Percentiles rank a stretch among this genome's conserved stretches.
Conservation (phyloP, 108 stramenopile genomes). For the Cyclotella kingstonii region DNA sequence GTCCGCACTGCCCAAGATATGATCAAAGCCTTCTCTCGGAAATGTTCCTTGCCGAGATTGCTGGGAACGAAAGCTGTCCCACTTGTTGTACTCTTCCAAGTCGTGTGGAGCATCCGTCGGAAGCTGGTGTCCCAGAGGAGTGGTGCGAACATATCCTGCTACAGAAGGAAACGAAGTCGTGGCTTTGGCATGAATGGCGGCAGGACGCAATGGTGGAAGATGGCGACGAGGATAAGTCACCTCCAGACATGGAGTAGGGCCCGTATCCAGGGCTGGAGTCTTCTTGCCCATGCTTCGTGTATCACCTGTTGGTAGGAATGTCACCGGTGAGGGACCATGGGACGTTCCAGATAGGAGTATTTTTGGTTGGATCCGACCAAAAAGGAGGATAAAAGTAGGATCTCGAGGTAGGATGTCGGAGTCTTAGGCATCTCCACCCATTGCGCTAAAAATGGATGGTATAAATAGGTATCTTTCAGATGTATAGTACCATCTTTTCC, state of each 20-base stretch:
- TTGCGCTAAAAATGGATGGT: too few species aligned
- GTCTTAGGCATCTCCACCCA: too few species aligned
- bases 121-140: slow-evolving; percentile 32
- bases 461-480: too few species aligned
- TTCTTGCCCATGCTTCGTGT: background rate
- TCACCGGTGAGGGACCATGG: too few species aligned
- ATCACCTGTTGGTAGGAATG: too few species aligned
- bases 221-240: slow-evolving; percentile 23
- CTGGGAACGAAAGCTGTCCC: slow-evolving; percentile 20
- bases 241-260: background rate
- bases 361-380: too few species aligned
- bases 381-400: too few species aligned
- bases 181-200: background rate
- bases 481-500: too few species aligned
- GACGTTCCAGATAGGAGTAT: too few species aligned
- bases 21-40: slow-evolving; percentile 72
- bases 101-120: background rate
- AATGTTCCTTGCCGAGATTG: slow-evolving; percentile 15
- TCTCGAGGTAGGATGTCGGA: too few species aligned
- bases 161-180: background rate
- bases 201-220: slow-evolving; percentile 8
- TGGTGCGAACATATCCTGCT: slow-evolving; percentile 35
- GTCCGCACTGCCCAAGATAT: slow-evolving; percentile 60
- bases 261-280: background rate
- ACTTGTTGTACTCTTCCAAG: slow-evolving; percentile 1